Base-by-base conservation (phyloP, 352 stramenopile genomes). In the Pelagophyceae sp. region DNA sequence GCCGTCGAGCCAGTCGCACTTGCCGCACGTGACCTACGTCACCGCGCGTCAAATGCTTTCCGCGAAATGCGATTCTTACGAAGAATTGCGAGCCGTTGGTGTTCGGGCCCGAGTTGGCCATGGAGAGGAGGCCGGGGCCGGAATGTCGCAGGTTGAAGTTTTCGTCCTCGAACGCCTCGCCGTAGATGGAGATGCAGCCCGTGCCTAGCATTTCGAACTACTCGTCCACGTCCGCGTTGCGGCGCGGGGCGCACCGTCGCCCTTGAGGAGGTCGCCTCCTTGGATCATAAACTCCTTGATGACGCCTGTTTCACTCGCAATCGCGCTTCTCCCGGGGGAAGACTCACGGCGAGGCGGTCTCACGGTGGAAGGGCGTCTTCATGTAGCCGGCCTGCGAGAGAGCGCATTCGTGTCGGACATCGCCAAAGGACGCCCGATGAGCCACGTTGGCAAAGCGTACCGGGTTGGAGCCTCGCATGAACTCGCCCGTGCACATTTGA, bases 41-140 rank as follows among this genome's bases (percentile, higher is more conserved):
- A n/a, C n/a, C n/a, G n/a, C n/a, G n/a, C n/a, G n/a, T n/a, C n/a
- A n/a, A n/a, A n/a, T n/a, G n/a, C n/a, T n/a, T n/a, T n/a, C n/a
- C n/a, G n/a, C n/a, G n/a, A n/a, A n/a, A n/a, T n/a, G n/a, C n/a
- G n/a, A n/a, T n/a, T n/a, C n/a, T n/a, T n/a, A n/a, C 82, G 83
- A 96, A 96, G 79, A 96, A 96, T 61, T 96, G 91, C 81, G 90
- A 95, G 51, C 91, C 90, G 78, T 96, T 96, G 64, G 91, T 93
- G 75, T 90, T 86, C 0, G 89, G 83, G 23, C 91, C 91, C 75
- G 88, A 93, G 82, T 96, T 96, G 38, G 91, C 91, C 89, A 85
- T 88, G n/a, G 80, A 86, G 38, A 88, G 72, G 3, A 95, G 86
- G 20, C 92, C 93, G 38, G 88, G 76, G 69, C 94, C 90, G 75